Evolutionary conservation across 106 monocot genomes (phyloP).

Genomic region (Allium sativum): DNA sequence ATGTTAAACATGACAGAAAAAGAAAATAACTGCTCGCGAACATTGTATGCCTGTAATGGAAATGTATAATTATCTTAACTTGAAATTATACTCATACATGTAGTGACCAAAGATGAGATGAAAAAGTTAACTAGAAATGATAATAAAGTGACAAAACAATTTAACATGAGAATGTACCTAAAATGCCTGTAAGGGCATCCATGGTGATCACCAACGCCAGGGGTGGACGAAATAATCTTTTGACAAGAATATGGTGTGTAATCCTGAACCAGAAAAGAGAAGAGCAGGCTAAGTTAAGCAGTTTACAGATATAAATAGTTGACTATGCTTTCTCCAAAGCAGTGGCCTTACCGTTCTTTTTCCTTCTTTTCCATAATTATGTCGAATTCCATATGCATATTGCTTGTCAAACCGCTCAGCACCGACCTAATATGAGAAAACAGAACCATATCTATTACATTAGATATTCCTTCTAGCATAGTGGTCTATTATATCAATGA

Average conservation of each 20-base stretch:
- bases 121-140: neutral
- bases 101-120: neutral
- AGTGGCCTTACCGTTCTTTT: slow-evolving; percentile 60
- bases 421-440: slow-evolving; percentile 43
- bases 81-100: neutral
- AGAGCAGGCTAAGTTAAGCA: neutral
- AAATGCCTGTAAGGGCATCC: slow-evolving; percentile 94
- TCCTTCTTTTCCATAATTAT: slow-evolving; percentile 98
- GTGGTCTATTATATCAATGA: no score
- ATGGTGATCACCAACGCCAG: slow-evolving; percentile 81
- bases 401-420: slow-evolving; percentile 88
- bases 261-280: slow-evolving; percentile 43
- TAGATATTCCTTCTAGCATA: no score
- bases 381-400: slow-evolving; percentile 81
- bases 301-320: neutral
- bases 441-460: no score
- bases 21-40: no score
- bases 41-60: no score
- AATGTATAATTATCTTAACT: neutral
- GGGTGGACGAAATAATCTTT: slow-evolving; percentile 79
- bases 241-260: slow-evolving; percentile 96
- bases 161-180: slow-evolving; percentile 35
- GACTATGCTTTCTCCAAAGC: neutral
- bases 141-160: neutral
- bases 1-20: no score